Base-by-base conservation (phyloP, 2,329 filamentous ascomycete genomes). In the Fusarium praegraminearum region DNA sequence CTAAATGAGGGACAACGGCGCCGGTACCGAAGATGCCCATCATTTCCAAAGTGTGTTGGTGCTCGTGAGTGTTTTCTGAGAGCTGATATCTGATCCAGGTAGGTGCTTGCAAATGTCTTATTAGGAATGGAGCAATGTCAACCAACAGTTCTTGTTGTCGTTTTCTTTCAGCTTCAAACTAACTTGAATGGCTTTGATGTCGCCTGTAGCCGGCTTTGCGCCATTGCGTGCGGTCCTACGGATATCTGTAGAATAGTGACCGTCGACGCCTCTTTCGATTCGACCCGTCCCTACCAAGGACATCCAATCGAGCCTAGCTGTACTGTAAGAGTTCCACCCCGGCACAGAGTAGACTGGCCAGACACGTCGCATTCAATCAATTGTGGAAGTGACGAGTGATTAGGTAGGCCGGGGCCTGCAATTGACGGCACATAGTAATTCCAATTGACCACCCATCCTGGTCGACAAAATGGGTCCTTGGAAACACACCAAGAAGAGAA, bases 201-300 rank as follows among this genome's bases (percentile, higher is more conserved):
- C 36, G 53, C 24, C 64, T 45, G 47, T 50, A 51, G 44, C 33
- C 50, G 58, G 58, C 61, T 64, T 60, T 56, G 43, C 58, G 16
- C 60, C 60, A 61, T 51, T 63, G 58, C 67, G 50, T 46, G 57
- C 24, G 33, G 49, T 52, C 26, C 33, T 28, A 30, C 28, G 28
- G 28, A 30, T 30, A 3, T 30, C 35, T 32, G 30, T 43, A 35
- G 50, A 33, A 40, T 60, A 41, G 33, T 45, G 35, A 47, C 43
- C 35, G 45, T 59, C 64, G 41, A 55, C 66, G 65, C 69, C 67
- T 65, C 64, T 63, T 64, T 70, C 57, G 60, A 73, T 73, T 71
- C 62, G 69, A 68, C 54, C 65, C 59, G 68, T 57, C 56, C 62
- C 40, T 65, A 43, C 44, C 49, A 26, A 50, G 49, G 64, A 56